Evolutionary conservation across 2,329 filamentous ascomycete genomes (phyloP).

Genomic region (Pyrenophora graminea): DNA sequence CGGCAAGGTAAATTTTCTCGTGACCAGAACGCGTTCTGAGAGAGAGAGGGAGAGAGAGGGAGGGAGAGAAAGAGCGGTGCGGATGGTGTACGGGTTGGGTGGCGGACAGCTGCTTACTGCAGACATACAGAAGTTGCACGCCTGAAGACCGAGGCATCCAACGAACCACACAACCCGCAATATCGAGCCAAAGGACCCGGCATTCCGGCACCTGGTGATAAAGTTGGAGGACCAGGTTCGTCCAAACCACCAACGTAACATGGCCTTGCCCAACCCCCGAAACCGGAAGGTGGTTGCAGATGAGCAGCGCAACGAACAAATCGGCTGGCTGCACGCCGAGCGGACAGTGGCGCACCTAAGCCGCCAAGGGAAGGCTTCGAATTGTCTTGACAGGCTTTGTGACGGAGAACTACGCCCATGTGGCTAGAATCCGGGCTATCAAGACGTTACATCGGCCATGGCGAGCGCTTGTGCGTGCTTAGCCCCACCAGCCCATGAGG

Average conservation of each 20-base stretch:
- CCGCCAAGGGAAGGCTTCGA: slow-evolving; percentile 35
- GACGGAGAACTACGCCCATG: slow-evolving; percentile 16
- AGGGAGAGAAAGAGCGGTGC: neutral
- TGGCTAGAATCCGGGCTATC: slow-evolving; percentile 22
- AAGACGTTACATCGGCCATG: slow-evolving; percentile 40
- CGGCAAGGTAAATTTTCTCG: slow-evolving; percentile 20
- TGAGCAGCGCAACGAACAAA: slow-evolving; percentile 10
- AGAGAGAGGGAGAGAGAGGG: too few species aligned
- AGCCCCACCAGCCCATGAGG: slow-evolving; percentile 14
- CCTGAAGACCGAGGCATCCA: neutral
- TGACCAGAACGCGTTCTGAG: too few species aligned
- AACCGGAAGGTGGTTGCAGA: slow-evolving; percentile 33
- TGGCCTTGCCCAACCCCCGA: slow-evolving; percentile 14
- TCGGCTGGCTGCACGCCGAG: slow-evolving; percentile 9
- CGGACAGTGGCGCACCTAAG: slow-evolving; percentile 27
- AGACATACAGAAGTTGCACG: neutral
- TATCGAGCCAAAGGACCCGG: slow-evolving; percentile 8
- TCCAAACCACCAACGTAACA: slow-evolving; percentile 28
- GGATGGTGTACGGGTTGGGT: too few species aligned
- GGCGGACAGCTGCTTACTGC: neutral
- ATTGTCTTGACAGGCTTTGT: slow-evolving; percentile 30
- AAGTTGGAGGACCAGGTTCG: slow-evolving; percentile 1
- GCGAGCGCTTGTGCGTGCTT: slow-evolving; percentile 33
- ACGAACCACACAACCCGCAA: slow-evolving; percentile 9
- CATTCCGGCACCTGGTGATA: slow-evolving; percentile 14